Base-by-base conservation (phyloP, 1,284 basidiomycete genomes). In the Leucoagaricus sp. region DNA sequence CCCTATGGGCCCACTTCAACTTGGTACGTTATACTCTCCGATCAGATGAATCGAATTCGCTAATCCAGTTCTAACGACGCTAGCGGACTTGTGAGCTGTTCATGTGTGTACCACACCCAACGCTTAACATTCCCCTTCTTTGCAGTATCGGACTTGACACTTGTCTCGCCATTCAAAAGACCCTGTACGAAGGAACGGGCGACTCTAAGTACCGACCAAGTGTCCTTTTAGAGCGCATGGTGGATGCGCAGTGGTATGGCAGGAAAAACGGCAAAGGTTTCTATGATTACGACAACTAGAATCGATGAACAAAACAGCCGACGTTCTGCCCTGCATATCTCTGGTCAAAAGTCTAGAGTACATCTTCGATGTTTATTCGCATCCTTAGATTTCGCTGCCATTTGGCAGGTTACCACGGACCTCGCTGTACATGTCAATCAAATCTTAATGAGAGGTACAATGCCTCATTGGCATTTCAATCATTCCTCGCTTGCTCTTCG, bases 121-220 rank as follows among this genome's bases (percentile, higher is more conserved):
- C 7, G 34, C 58, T 45, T 63, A 53, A 52, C 33, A 36, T 6
- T 25, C 9, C 10, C 29, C n/a, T 34, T 12, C 38, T 17, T 31
- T 50, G 5, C 31, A 94, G 92, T 72, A 96, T 97, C 63, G 94
- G 94, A 29, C 85, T 96, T 31, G 93, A 95, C 67, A 94, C 93
- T 5, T 96, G 94, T 69, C 83, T 96, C 31, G 85, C 91, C 4
- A 96, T 96, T 66, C 93, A 96, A 66, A 85, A 93, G 68, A 95
- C 93, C 0, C 81, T 97, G 13, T 91, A 93, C 65, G 82, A 81
- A 57, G 95, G 96, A 59, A 96, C 93, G 10, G 86, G 91, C 0
- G 96, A 98, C 74, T 91, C 91, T n/a, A 98, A 98, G 73, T 98
- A 98, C 72, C 84, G 96, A n/a, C 95, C 96, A 0, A 89, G 91